Percentiles rank a stretch among this genome's conserved stretches.
Evolutionary conservation across 2,329 filamentous ascomycete species (phyloP).

Genomic region (Diaporthe vexans): DNA sequence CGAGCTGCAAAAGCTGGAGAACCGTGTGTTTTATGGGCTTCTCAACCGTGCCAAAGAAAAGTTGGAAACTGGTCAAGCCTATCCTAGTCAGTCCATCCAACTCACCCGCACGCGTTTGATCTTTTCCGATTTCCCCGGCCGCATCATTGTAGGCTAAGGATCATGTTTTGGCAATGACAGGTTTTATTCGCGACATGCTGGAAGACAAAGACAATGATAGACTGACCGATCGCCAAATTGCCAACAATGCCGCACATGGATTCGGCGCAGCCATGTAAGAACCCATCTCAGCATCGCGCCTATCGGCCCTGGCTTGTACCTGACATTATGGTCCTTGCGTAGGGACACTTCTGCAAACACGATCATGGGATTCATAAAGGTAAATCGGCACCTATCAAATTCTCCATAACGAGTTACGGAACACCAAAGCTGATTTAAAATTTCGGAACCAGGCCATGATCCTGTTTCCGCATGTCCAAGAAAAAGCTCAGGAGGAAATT

Average conservation of each 20-base stretch:
- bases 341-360: conserved; percentile 26
- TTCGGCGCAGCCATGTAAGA: conserved; percentile 29
- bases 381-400: neutral
- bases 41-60: conserved; percentile 14
- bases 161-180: neutral
- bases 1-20: neutral
- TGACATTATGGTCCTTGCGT: too few species aligned
- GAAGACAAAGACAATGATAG: conserved; percentile 24
- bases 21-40: conserved; percentile 21
- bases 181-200: conserved; percentile 18
- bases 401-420: too few species aligned
- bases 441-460: neutral
- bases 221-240: conserved; percentile 16
- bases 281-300: too few species aligned
- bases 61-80: neutral
- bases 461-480: conserved; percentile 5
- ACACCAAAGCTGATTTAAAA: too few species aligned
- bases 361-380: conserved; percentile 24
- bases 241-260: conserved; percentile 9
- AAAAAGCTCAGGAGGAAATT: neutral
- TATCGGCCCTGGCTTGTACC: too few species aligned
- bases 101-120: neutral
- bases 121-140: too few species aligned
- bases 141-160: too few species aligned
- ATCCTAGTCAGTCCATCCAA: neutral